A percentile compares a stretch with the other conserved stretches of the same genome.
Evolutionary conservation across 441 rosid species (phyloP).

Genomic region (Monsonia emarginata): DNA sequence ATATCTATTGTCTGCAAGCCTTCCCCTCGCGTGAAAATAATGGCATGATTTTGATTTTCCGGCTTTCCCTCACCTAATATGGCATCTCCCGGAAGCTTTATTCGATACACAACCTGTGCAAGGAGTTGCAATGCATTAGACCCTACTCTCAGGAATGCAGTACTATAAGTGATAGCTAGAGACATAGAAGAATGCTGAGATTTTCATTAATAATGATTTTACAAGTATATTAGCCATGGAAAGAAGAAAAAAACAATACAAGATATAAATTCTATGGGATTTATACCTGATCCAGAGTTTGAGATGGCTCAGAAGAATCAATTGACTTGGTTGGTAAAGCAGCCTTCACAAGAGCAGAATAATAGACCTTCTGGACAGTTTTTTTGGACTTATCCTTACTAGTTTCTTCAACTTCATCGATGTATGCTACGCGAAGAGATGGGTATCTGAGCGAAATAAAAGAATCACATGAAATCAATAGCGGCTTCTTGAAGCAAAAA

Average conservation of each 20-base stretch:
- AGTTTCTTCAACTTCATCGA: slow-evolving; percentile 94
- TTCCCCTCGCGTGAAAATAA: slow-evolving; percentile 95
- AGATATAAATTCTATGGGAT: no score
- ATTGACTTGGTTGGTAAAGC: slow-evolving; percentile 61
- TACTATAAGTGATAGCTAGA: neutral
- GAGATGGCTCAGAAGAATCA: slow-evolving; percentile 68
- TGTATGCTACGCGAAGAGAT: slow-evolving; percentile 98
- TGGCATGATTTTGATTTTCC: slow-evolving; percentile 96
- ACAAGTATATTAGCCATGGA: neutral
- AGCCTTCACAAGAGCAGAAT: slow-evolving; percentile 83
- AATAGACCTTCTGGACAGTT: slow-evolving; percentile 45
- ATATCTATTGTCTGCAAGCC: slow-evolving; percentile 98
- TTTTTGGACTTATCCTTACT: slow-evolving; percentile 54
- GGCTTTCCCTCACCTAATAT: slow-evolving; percentile 99
- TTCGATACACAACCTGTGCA: slow-evolving; percentile 76
- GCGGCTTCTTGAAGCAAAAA: slow-evolving; percentile 10
- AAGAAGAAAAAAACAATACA: no score
- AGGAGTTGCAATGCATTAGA: no score
- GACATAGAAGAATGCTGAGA: neutral
- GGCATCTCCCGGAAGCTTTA: slow-evolving; percentile 93
- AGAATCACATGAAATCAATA: neutral
- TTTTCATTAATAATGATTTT: neutral
- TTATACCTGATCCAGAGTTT: slow-evolving; percentile 81
- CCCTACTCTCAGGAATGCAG: neutral
- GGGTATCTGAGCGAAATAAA: slow-evolving; percentile 52